Conservation (phyloP, 2,329 filamentous ascomycete species). For the Hymenoscyphus fructigenus region DNA sequence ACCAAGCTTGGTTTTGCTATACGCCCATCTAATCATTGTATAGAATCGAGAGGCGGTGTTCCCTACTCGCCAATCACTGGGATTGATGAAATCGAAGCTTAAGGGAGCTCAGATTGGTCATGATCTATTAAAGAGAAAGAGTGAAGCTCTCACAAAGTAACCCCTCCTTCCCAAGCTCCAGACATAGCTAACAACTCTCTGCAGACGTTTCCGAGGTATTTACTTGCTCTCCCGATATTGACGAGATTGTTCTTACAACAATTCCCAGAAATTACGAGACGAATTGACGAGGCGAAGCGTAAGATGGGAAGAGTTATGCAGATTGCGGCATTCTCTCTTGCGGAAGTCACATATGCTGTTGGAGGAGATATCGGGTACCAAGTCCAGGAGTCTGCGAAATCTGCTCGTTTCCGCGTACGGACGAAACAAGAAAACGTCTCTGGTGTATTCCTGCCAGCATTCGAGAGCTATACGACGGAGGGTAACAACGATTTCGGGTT, state of each 20-base stretch:
- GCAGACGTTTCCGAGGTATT: constrained; percentile 83
- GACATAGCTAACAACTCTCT: constrained; percentile 28
- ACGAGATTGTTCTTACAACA: background rate
- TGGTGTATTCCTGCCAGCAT: constrained; percentile 88
- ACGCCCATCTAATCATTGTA: constrained; percentile 24
- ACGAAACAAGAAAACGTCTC: constrained; percentile 99
- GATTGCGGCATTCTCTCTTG: constrained; percentile 94
- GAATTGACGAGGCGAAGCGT: constrained; percentile 97
- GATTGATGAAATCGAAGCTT: constrained; percentile 96
- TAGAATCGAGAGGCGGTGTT: constrained; percentile 96
- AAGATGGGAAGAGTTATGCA: constrained; percentile 99
- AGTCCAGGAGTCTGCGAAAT: constrained; percentile 92
- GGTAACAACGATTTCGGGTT: constrained; percentile 94
- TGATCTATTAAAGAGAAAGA: constrained; percentile 94
- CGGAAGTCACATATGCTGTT: constrained; percentile 95
- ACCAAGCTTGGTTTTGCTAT: constrained; percentile 15
- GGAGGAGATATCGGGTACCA: constrained; percentile 96
- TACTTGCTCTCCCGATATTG: constrained; percentile 4
- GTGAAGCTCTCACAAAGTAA: constrained; percentile 95
- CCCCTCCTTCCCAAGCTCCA: constrained; percentile 11
- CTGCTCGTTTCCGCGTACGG: constrained; percentile 86
- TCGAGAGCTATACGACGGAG: constrained; percentile 87
- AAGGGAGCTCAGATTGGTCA: constrained; percentile 92
- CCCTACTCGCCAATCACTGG: constrained; percentile 93
- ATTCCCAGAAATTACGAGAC: constrained; percentile 80